Percentiles rank a stretch among this genome's conserved stretches.
Conservation (phyloP, 1,139 yeast species). For the Suhomyces atakaporum region DNA sequence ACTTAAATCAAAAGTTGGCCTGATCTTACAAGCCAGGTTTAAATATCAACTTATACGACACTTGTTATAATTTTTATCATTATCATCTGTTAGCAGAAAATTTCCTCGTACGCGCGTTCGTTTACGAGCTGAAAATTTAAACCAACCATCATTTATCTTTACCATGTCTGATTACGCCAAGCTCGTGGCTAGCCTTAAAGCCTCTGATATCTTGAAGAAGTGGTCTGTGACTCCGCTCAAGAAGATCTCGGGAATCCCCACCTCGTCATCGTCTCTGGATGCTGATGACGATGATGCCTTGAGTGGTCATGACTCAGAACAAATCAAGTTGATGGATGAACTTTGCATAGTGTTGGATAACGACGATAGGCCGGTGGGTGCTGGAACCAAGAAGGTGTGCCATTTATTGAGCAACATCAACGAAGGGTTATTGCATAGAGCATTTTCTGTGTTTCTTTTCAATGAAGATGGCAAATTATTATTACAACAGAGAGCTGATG, state of each 20-base stretch:
- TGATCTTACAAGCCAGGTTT: no score
- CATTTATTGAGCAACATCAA: slow-evolving; percentile 89
- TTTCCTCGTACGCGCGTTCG: not conserved
- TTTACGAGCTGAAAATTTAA: not conserved
- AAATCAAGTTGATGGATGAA: slow-evolving; percentile 93
- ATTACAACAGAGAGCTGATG: slow-evolving; percentile 92
- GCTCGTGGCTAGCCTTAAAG: slow-evolving; percentile 53
- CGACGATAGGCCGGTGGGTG: slow-evolving; percentile 84
- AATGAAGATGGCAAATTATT: slow-evolving; percentile 74
- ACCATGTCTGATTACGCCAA: slow-evolving; percentile 42
- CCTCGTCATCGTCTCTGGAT: slow-evolving; percentile 25
- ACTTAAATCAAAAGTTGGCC: no score
- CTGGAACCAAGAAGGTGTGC: slow-evolving; percentile 90
- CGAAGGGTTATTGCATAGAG: slow-evolving; percentile 86
- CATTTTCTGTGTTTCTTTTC: slow-evolving; percentile 91
- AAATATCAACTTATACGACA: not conserved
- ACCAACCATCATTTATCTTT: not conserved
- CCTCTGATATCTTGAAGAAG: slow-evolving; percentile 50
- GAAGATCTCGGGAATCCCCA: slow-evolving; percentile 49
- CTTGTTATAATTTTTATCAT: no score
- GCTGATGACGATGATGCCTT: slow-evolving; percentile 45
- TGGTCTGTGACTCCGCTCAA: slow-evolving; percentile 63
- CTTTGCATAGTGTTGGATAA: slow-evolving; percentile 91
- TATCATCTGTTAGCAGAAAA: not conserved
- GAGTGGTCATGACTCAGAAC: slow-evolving; percentile 90